A percentile compares a stretch with the other conserved stretches of the same genome.
These are phyloP conservation scores for Flaveria linearis DNA, from an alignment of 129 eudicot species.

Conservation along the genomic window DNA sequence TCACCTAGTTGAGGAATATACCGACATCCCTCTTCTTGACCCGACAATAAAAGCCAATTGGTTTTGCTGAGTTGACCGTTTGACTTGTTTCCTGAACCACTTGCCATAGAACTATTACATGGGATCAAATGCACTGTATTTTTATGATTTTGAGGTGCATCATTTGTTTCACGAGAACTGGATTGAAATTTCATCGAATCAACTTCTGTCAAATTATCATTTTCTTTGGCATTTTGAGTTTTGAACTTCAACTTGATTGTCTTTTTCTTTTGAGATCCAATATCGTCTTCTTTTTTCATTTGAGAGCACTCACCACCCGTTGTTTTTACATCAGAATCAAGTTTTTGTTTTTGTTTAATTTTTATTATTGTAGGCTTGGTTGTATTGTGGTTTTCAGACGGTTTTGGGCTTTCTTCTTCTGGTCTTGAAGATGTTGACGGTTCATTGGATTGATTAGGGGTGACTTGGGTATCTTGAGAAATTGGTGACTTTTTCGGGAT, in stretches of 20 bases:
- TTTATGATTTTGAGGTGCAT: slow-evolving; percentile 37
- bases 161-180: slow-evolving; percentile 37
- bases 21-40: slow-evolving; percentile 72
- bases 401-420: slow-evolving; percentile 39
- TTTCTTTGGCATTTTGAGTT: slow-evolving; percentile 23
- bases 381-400: slow-evolving; percentile 22
- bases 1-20: slow-evolving; percentile 95
- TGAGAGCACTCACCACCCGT: slow-evolving; percentile 32
- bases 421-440: slow-evolving; percentile 39
- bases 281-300: slow-evolving; percentile 24
- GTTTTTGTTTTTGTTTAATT: slow-evolving; percentile 48
- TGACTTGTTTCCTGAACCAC: slow-evolving; percentile 44
- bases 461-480: slow-evolving; percentile 45
- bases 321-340: slow-evolving; percentile 20
- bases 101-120: slow-evolving; percentile 26
- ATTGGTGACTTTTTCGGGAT: slow-evolving; percentile 36
- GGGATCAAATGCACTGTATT: slow-evolving; percentile 27
- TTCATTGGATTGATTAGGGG: slow-evolving; percentile 18
- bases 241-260: slow-evolving; percentile 31
- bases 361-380: slow-evolving; percentile 44
- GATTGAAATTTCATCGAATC: slow-evolving; percentile 49
- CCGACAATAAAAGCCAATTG: slow-evolving; percentile 68
- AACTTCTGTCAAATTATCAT: slow-evolving; percentile 25
- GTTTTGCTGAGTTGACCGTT: slow-evolving; percentile 36
- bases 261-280: slow-evolving; percentile 18